A percentile compares a stretch with the other conserved stretches of the same genome.
These are phyloP conservation scores for Asterophora parasitica DNA, from an alignment of 768 basidiomycete species.

Conservation along the genomic window DNA sequence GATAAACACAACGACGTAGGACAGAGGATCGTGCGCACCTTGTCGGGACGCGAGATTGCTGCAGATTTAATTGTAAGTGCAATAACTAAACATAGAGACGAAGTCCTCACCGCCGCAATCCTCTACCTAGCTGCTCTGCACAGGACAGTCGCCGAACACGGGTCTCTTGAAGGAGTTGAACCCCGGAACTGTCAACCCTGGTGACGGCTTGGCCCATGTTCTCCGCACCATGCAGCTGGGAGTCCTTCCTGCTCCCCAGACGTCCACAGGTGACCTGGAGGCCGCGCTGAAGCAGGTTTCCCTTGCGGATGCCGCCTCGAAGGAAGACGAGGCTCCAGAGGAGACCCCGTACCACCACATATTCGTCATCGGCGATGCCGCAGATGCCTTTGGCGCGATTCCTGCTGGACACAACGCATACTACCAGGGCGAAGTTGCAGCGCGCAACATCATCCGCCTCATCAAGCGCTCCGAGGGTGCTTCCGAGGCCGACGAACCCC, in stretches of 20 bases:
- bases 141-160: slow-evolving; percentile 58
- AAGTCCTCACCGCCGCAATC: background rate
- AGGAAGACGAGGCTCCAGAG: slow-evolving; percentile 3
- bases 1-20: slow-evolving; percentile 22
- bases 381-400: slow-evolving; percentile 60
- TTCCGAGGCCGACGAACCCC: slow-evolving; percentile 16
- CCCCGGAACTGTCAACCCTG: slow-evolving; percentile 32
- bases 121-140: slow-evolving; percentile 46
- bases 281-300: slow-evolving; percentile 19
- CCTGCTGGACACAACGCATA: slow-evolving; percentile 57
- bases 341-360: slow-evolving; percentile 46
- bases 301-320: slow-evolving; percentile 11
- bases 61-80: slow-evolving; percentile 48
- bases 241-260: slow-evolving; percentile 12
- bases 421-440: slow-evolving; percentile 50
- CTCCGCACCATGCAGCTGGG: slow-evolving; percentile 49
- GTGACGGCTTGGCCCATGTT: slow-evolving; percentile 39
- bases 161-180: slow-evolving; percentile 39
- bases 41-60: slow-evolving; percentile 44
- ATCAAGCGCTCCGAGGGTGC: slow-evolving; percentile 23
- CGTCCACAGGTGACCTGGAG: slow-evolving; percentile 9
- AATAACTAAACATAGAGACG: background rate
- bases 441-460: slow-evolving; percentile 47
- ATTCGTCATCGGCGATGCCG: slow-evolving; percentile 60
- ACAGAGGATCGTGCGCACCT: slow-evolving; percentile 38